Evolutionary conservation across 768 basidiomycete species (phyloP), one percentile per base, ranked within the genome.

Genomic region (Suillus variegatus): DNA sequence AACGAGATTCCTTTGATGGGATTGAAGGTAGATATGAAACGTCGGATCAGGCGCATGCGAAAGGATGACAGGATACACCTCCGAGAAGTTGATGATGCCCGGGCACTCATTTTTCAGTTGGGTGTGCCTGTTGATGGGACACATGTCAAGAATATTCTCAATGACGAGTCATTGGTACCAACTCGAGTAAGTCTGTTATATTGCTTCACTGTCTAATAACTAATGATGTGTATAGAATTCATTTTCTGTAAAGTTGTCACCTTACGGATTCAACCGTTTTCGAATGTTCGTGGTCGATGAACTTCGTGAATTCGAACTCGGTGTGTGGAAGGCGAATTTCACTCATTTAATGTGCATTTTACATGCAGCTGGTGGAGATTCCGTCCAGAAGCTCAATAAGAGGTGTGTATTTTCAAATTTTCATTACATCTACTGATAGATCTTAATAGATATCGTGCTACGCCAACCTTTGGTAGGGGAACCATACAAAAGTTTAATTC

Each of bases 241-340:
- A 22, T 49, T 61, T 38, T 49, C 22, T 22, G 44, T 0, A 0
- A 46, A 49, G 22, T 6, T 65, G 3, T 60, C 61, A 1, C 44
- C 32, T 4, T 52, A 68, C 6, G 72, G 66, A 18, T 71, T 78
- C 54, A 64, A 78, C 43, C 57, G 75, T 1, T 76, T 71, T 54
- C 25, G 18, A 2, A 66, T 78, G 54, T 64, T 78, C 0, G 75
- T 75, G 0, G 72, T 77, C 10, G 79, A 82, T 62, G 62, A 78
- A 5, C 68, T 82, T 70, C 80, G 81, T 64, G 79, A 80, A 62
- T 65, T 78, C 61, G 77, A 80, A 56, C 65, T 79, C 0, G 79
- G 80, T 0, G 74, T 76, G 1, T 81, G 79, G 78, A 81, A 79
- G 61, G 66, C 69, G 3, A 4, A 8, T 4, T 44, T 44, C 18